phyloP scores from a whole-genome alignment of 2,329 filamentous ascomycete genomes.

The Monilinia fructicola region DNA sequence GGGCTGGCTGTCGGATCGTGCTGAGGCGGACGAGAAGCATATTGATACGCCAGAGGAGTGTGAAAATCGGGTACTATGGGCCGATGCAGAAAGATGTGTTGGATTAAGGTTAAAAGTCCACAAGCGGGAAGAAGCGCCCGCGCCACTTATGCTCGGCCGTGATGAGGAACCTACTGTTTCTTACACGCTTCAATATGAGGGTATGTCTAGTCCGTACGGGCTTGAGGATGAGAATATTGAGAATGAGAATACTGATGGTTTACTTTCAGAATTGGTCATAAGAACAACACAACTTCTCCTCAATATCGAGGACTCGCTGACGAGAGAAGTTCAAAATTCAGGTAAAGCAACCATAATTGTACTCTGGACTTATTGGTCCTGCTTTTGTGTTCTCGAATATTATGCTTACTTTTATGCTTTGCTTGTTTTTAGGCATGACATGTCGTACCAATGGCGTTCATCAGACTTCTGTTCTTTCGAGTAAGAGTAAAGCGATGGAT shows the following conservation, averaged over 20 bases:
- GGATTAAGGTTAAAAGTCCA: conserved; percentile 67
- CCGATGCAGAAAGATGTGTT: conserved; percentile 60
- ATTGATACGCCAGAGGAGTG: conserved; percentile 31
- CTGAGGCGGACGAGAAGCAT: conserved; percentile 5
- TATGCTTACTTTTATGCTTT: conserved; percentile 24
- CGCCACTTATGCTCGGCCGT: conserved; percentile 50
- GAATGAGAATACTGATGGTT: not conserved
- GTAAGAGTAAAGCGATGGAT: not conserved
- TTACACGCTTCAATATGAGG: conserved; percentile 71
- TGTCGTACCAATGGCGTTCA: conserved; percentile 23
- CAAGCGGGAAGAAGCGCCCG: conserved; percentile 48
- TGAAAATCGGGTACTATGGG: conserved; percentile 62
- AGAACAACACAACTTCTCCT: conserved; percentile 62
- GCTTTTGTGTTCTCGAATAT: not conserved
- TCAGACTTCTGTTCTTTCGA: conserved; percentile 1
- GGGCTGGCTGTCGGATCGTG: conserved; percentile 60
- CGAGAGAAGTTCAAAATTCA: conserved; percentile 57
- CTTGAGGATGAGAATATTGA: not conserved
- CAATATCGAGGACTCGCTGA: conserved; percentile 63
- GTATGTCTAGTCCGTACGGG: conserved; percentile 47
- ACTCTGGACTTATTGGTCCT: too few relatives aligned
- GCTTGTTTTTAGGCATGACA: conserved; percentile 14
- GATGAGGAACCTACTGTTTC: conserved; percentile 62
- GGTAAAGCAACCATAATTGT: conserved; percentile 69
- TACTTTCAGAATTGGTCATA: conserved; percentile 64